Base-by-base conservation (phyloP, 148 eudicot genomes). In the Talinum fruticosum region DNA sequence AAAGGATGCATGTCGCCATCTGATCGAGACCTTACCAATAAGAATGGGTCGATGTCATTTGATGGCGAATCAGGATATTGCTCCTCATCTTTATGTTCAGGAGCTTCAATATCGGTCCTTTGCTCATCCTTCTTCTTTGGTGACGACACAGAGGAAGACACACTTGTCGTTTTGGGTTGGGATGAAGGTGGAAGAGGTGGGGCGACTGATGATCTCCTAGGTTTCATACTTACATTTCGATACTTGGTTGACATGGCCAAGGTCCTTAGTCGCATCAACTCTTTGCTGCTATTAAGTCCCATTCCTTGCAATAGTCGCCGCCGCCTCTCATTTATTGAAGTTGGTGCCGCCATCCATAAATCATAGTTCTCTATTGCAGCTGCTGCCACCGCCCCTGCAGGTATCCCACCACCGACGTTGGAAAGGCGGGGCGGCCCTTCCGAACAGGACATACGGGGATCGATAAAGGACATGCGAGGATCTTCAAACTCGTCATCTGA, bases 291-390 rank as follows among this genome's bases (percentile, higher is more conserved):
- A 4, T 80, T 67, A n/a, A 96, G 53, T 18, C 99, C 99, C 94
- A 96, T 91, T 3, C 91, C 97, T 47, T 91, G 97, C 8, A 96
- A 73, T 69, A 96, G 86, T 32, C 90, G 76, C 32, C 78, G 75
- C 4, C 99, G 87, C 1, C 99, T 85, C 49, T 96, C 99, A 18
- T 88, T 77, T 49, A 96, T 86, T 1, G 92, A 89, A 1, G 89
- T 87, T 0, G 99, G 97, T 0, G 92, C 93, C 0, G 87, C 85
- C 88, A 89, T 87, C 99, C 99, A 96, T 76, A 96, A 80, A 71
- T 88, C 87, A 45, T 91, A 96, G 15, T 85, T 79, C 2, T 78
- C 87, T 32, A 83, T 79, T 1, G 74, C 47, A 7, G 47, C 47
- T 41, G 47, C 47, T 14, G 14, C 47, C 10, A 41, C 79, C 16